Percentiles rank a stretch among this genome's conserved stretches.
Evolutionary conservation across 2,329 filamentous ascomycete species (phyloP).

Genomic region (Botrytis tulipae): DNA sequence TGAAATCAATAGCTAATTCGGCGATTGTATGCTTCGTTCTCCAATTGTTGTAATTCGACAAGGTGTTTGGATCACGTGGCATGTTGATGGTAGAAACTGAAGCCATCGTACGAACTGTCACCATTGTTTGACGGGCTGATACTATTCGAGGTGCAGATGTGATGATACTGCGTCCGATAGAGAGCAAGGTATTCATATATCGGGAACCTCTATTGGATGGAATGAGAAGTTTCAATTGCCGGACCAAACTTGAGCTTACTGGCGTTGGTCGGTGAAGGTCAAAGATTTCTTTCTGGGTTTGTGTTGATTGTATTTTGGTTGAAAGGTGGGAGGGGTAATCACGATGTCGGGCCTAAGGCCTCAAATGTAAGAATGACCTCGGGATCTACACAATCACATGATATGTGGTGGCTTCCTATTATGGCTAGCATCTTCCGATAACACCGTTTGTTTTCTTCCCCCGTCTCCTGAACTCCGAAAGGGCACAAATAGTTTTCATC

Average conservation of each 20-base stretch:
- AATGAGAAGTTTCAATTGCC: not conserved
- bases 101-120: constrained; percentile 30
- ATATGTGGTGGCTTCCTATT: not conserved
- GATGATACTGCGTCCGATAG: constrained; percentile 25
- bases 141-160: constrained; percentile 26
- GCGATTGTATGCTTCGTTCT: constrained; percentile 79
- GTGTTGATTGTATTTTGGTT: constrained; percentile 1
- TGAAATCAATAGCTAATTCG: constrained; percentile 81
- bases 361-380: not conserved
- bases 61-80: constrained; percentile 77
- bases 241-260: not conserved
- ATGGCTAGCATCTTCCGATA: not conserved
- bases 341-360: not conserved
- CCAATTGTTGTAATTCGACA: constrained; percentile 90
- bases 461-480: not conserved
- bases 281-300: constrained; percentile 12
- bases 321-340: constrained; percentile 6
- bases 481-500: not conserved
- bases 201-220: not conserved
- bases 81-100: constrained; percentile 24
- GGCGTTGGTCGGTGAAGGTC: constrained; percentile 6
- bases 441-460: not conserved
- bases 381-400: not conserved
- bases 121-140: constrained; percentile 18
- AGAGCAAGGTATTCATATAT: constrained; percentile 23